Percentiles rank a stretch among this genome's conserved stretches.
phyloP scores from a whole-genome alignment of 2,329 filamentous ascomycete species.

The Epichloe coenophiala region DNA sequence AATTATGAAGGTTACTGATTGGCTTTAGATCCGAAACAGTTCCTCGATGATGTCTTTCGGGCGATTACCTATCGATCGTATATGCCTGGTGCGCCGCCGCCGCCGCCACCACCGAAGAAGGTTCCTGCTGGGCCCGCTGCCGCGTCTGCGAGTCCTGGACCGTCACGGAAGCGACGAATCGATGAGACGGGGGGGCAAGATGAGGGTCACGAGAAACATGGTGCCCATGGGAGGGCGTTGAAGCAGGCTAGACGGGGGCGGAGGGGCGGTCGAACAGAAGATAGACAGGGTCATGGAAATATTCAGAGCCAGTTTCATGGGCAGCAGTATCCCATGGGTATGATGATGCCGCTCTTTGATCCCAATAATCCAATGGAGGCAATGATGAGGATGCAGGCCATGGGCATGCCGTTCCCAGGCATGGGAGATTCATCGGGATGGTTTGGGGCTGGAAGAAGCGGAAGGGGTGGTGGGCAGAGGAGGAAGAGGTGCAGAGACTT shows the following conservation, averaged over 20 bases:
- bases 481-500: slow-evolving; percentile 50
- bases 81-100: slow-evolving; percentile 37
- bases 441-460: slow-evolving; percentile 4
- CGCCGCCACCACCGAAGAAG: slow-evolving; percentile 14
- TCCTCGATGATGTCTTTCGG: slow-evolving; percentile 59
- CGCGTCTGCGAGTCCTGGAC: not conserved
- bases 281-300: slow-evolving; percentile 3
- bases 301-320: slow-evolving; percentile 4
- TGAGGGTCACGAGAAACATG: not conserved
- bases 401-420: slow-evolving; percentile 28
- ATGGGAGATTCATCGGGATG: slow-evolving; percentile 25
- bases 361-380: slow-evolving; percentile 47
- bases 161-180: slow-evolving; percentile 23
- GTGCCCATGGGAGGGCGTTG: slow-evolving; percentile 24
- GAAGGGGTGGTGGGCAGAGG: slow-evolving; percentile 16
- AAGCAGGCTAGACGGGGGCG: slow-evolving; percentile 49
- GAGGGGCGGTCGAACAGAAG: slow-evolving; percentile 14
- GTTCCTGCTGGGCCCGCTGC: not conserved
- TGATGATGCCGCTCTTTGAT: slow-evolving; percentile 33
- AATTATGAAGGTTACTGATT: not conserved
- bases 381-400: slow-evolving; percentile 47
- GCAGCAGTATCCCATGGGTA: slow-evolving; percentile 5
- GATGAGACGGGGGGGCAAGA: slow-evolving; percentile 15
- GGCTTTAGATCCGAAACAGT: slow-evolving; percentile 26
- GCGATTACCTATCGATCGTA: slow-evolving; percentile 51